Evolutionary conservation across 2,329 filamentous ascomycete genomes (phyloP).

Genomic region (Aspergillus amoenus): DNA sequence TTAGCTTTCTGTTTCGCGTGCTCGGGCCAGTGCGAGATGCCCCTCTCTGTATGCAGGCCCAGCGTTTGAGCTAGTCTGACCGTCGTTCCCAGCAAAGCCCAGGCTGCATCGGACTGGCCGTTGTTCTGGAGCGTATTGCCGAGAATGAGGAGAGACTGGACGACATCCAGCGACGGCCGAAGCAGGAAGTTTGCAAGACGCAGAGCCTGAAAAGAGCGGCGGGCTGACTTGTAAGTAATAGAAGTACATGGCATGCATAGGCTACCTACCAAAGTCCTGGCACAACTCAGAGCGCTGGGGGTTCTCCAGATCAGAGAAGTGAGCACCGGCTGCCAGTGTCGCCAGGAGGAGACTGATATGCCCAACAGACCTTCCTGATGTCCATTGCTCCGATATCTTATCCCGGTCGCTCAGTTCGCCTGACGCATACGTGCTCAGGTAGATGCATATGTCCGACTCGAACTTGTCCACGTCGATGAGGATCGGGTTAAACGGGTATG

Average conservation of each 20-base stretch:
- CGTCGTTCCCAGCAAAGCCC: slow-evolving; percentile 32
- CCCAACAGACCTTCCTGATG: slow-evolving; percentile 25
- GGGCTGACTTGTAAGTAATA: slow-evolving; percentile 16
- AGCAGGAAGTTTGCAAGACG: slow-evolving; percentile 60
- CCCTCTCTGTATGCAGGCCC: slow-evolving; percentile 39
- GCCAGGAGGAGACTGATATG: slow-evolving; percentile 31
- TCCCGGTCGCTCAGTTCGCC: slow-evolving; percentile 23
- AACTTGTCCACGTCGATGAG: slow-evolving; percentile 31
- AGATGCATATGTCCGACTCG: slow-evolving; percentile 30
- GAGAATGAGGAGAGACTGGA: slow-evolving; percentile 57
- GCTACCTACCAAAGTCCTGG: slow-evolving; percentile 27
- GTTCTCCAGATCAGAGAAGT: slow-evolving; percentile 31
- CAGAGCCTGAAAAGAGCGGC: slow-evolving; percentile 49
- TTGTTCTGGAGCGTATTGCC: slow-evolving; percentile 47
- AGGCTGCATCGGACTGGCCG: slow-evolving; percentile 33
- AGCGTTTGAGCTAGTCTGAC: slow-evolving; percentile 34
- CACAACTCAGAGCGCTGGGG: slow-evolving; percentile 24
- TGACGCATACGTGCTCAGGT: slow-evolving; percentile 25
- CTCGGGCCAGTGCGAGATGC: slow-evolving; percentile 25
- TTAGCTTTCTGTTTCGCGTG: slow-evolving; percentile 23
- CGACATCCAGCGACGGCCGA: slow-evolving; percentile 54
- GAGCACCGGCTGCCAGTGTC: slow-evolving; percentile 29
- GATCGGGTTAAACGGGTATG: slow-evolving; percentile 34
- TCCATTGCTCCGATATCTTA: slow-evolving; percentile 24
- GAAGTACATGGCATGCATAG: too few species aligned